These are phyloP conservation scores for Trichoderma hamatum DNA, from an alignment of 2,329 filamentous ascomycete genomes.

Conservation along the genomic window DNA sequence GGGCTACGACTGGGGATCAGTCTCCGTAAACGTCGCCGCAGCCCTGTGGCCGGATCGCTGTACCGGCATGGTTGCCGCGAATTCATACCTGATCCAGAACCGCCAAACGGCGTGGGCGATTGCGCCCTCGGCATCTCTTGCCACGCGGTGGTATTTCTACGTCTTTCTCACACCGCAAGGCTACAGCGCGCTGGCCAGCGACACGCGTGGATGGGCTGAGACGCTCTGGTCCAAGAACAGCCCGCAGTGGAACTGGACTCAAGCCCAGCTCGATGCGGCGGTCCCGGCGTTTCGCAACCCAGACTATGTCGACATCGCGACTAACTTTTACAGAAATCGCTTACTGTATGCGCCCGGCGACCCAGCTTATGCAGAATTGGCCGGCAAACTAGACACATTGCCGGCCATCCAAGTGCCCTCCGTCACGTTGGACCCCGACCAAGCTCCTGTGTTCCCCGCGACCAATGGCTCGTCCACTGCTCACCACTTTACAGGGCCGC, in stretches of 20 bases:
- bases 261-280: conserved; percentile 31
- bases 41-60: conserved; percentile 37
- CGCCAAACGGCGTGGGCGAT: conserved; percentile 30
- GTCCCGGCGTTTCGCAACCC: conserved; percentile 27
- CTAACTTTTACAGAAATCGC: conserved; percentile 47
- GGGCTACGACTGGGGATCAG: conserved; percentile 38
- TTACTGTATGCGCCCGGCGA: conserved; percentile 34
- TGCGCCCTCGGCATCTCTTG: conserved; percentile 29
- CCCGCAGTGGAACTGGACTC: conserved; percentile 32
- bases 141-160: conserved; percentile 35
- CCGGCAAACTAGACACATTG: conserved; percentile 24
- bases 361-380: conserved; percentile 8
- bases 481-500: conserved; percentile 21
- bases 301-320: conserved; percentile 45
- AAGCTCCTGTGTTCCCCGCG: conserved; percentile 25
- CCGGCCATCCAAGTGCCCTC: conserved; percentile 25
- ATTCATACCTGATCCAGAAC: conserved; percentile 29
- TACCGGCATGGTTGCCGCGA: conserved; percentile 34
- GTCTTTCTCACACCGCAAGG: conserved; percentile 34
- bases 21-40: conserved; percentile 33
- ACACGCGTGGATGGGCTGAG: conserved; percentile 30
- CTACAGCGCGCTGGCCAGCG: conserved; percentile 28
- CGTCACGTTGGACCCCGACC: conserved; percentile 26
- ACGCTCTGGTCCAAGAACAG: conserved; percentile 34
- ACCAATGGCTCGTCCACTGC: conserved; percentile 27